Evolutionary conservation across 306 rosid species (phyloP).

Genomic region (Abrus precatorius): DNA sequence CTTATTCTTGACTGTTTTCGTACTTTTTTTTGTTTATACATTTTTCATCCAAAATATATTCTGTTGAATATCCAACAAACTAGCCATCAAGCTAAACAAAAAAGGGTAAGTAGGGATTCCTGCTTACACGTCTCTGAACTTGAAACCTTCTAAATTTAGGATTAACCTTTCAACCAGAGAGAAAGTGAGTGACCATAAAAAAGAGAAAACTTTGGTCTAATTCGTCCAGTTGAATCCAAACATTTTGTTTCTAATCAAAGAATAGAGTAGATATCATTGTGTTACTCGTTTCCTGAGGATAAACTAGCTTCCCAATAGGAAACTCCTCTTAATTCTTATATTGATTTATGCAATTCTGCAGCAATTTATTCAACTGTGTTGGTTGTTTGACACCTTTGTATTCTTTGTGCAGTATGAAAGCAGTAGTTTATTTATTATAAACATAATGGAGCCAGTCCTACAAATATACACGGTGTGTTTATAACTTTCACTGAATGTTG

Average conservation of each 20-base stretch:
- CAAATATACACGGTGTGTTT: conserved; percentile 85
- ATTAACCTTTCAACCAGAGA: conserved; percentile 18
- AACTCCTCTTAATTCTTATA: conserved; percentile 11
- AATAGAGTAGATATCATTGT: conserved; percentile 5
- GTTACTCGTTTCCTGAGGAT: conserved; percentile 29
- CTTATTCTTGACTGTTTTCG: not conserved
- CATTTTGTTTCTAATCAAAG: not conserved
- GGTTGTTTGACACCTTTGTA: conserved; percentile 46
- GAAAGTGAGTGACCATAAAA: conserved; percentile 31
- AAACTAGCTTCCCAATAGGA: conserved; percentile 21
- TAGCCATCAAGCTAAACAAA: not conserved
- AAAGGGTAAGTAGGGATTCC: not conserved
- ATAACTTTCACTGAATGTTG: conserved; percentile 43
- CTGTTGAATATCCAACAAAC: not conserved
- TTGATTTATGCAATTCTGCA: conserved; percentile 27
- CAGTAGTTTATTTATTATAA: conserved; percentile 91
- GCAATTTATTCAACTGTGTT: conserved; percentile 40
- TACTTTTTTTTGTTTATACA: not conserved
- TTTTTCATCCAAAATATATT: not conserved
- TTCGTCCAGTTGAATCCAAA: conserved; percentile 6
- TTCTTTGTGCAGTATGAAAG: conserved; percentile 87
- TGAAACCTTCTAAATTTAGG: conserved; percentile 17
- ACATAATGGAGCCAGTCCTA: conserved; percentile 89
- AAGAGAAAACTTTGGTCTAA: conserved; percentile 27
- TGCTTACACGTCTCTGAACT: not conserved